Evolutionary conservation across 2,329 filamentous ascomycete species (phyloP).

Genomic region (Pseudogymnoascus sp.): DNA sequence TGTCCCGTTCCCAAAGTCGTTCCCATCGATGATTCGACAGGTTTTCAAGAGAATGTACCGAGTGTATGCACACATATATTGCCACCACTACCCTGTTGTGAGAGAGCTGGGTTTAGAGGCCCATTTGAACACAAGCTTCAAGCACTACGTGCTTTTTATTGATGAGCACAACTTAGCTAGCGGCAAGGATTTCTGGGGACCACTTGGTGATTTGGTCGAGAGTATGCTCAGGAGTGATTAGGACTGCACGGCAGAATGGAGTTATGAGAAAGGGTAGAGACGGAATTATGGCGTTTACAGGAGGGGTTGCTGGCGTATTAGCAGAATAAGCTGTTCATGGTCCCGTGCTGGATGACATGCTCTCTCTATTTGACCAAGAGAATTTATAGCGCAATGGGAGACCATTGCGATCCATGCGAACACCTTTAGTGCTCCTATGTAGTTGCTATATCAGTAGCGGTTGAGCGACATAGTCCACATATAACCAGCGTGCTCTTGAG

Average conservation of each 20-base stretch:
- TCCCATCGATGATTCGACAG: slow-evolving; percentile 80
- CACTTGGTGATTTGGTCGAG: slow-evolving; percentile 88
- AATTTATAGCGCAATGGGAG: neutral
- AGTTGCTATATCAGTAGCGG: neutral
- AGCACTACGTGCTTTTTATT: slow-evolving; percentile 98
- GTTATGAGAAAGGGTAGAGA: slow-evolving; percentile 14
- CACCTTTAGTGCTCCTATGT: neutral
- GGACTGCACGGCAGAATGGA: slow-evolving; percentile 13
- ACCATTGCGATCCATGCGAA: neutral
- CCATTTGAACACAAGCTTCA: slow-evolving; percentile 98
- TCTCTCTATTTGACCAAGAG: neutral
- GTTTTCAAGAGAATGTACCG: slow-evolving; percentile 99
- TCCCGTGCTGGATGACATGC: neutral
- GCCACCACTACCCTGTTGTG: slow-evolving; percentile 96
- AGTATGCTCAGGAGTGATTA: slow-evolving; percentile 89
- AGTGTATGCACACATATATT: slow-evolving; percentile 98
- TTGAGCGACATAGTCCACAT: neutral
- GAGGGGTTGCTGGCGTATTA: neutral
- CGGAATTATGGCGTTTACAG: slow-evolving; percentile 23
- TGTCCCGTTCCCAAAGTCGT: slow-evolving; percentile 90
- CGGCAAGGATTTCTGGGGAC: slow-evolving; percentile 96
- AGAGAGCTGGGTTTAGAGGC: slow-evolving; percentile 92
- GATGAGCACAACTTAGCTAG: slow-evolving; percentile 90
- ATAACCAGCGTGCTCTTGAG: neutral
- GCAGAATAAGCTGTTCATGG: neutral